These are phyloP conservation scores for Trichoderma endophyticum DNA, from an alignment of 2,329 filamentous ascomycete genomes.

Conservation along the genomic window DNA sequence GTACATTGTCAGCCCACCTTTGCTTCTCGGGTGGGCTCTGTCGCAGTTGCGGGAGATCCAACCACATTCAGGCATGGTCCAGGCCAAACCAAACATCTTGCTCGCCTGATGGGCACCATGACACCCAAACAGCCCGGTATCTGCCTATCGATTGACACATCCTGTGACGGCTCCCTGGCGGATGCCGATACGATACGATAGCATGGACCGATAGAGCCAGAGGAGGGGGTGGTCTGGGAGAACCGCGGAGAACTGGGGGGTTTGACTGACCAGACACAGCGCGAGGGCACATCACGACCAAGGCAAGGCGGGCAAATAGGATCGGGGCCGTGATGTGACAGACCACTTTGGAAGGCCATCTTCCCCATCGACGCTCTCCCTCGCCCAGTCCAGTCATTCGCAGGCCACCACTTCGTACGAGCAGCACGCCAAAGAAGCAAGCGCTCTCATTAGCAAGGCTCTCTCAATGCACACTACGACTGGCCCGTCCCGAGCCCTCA, in stretches of 20 bases:
- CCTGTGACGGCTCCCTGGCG: constrained; percentile 23
- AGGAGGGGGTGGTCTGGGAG: neutral
- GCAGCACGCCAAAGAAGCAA: constrained; percentile 7
- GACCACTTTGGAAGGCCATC: constrained; percentile 14
- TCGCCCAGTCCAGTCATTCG: neutral
- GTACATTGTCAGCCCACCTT: constrained; percentile 9
- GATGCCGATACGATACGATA: constrained; percentile 19
- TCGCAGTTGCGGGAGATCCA: constrained; percentile 17
- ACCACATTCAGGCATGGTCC: constrained; percentile 17
- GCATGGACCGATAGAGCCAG: constrained; percentile 12
- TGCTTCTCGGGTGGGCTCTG: neutral
- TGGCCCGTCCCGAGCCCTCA: constrained; percentile 14
- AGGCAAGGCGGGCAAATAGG: constrained; percentile 7
- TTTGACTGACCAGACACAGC: neutral
- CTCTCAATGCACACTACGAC: constrained; percentile 7
- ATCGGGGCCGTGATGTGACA: constrained; percentile 3
- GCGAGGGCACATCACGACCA: neutral
- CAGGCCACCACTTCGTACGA: constrained; percentile 4
- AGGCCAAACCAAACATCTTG: neutral
- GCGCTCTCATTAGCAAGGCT: constrained; percentile 6
- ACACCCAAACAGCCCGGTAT: constrained; percentile 9
- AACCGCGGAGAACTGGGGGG: constrained; percentile 5
- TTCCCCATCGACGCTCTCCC: neutral
- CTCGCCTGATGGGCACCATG: constrained; percentile 22
- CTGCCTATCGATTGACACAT: constrained; percentile 22